A percentile compares a stretch with the other conserved stretches of the same genome.
Conservation (phyloP, 108 stramenopile genomes). For the Seminavis robusta region DNA sequence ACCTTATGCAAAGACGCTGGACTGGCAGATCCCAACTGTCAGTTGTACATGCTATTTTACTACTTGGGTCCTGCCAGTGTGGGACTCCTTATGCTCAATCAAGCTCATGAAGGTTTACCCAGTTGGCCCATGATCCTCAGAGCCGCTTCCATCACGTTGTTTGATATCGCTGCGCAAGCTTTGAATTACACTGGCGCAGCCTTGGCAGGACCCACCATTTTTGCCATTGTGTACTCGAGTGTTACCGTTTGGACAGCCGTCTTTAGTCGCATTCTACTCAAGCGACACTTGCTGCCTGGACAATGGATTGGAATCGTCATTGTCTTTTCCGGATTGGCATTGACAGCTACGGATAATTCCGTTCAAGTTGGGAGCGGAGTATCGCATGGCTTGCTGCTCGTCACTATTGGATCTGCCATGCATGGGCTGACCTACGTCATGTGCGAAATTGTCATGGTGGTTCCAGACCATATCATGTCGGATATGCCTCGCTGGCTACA, state of each 20-base stretch:
- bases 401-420: conserved; percentile 54
- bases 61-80: conserved; percentile 71
- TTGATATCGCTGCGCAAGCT: conserved; percentile 61
- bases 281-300: conserved; percentile 25
- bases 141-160: conserved; percentile 54
- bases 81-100: background rate
- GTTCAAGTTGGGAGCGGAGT: conserved; percentile 36
- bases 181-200: conserved; percentile 73
- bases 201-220: conserved; percentile 72
- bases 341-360: conserved; percentile 47
- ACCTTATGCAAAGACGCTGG: conserved; percentile 56
- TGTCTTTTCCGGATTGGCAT: conserved; percentile 60
- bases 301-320: conserved; percentile 59
- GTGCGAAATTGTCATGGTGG: conserved; percentile 57
- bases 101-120: background rate
- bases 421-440: conserved; percentile 69
- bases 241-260: conserved; percentile 82
- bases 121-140: conserved; percentile 8
- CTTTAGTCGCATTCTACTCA: conserved; percentile 48
- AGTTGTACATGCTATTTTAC: conserved; percentile 79
- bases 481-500: background rate
- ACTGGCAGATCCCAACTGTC: conserved; percentile 50
- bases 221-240: conserved; percentile 66
- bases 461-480: background rate
- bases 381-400: conserved; percentile 42